These are phyloP conservation scores for Kazachstania viticola DNA, from an alignment of 805 yeast genomes.

Conservation along the genomic window DNA sequence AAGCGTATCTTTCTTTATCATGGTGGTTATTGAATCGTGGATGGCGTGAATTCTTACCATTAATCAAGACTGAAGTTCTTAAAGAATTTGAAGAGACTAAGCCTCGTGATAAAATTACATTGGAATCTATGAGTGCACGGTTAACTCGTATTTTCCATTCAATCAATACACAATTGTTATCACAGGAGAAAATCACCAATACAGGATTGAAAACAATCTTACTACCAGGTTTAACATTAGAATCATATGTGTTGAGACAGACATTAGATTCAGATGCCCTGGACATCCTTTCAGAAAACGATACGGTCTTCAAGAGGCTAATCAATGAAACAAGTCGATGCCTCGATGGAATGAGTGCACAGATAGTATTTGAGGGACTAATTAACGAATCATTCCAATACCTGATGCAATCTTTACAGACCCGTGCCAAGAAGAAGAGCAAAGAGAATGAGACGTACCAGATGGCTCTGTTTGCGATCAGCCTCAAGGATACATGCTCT, in stretches of 20 bases:
- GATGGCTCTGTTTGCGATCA: slow-evolving; percentile 21
- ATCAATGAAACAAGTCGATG: slow-evolving; percentile 36
- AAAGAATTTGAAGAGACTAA: slow-evolving; percentile 50
- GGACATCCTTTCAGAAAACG: slow-evolving; percentile 13
- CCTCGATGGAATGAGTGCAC: slow-evolving; percentile 23
- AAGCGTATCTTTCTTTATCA: slow-evolving; percentile 72
- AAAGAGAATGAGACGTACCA: slow-evolving; percentile 9
- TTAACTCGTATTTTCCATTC: slow-evolving; percentile 28
- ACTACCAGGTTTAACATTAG: slow-evolving; percentile 39
- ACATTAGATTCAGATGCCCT: slow-evolving; percentile 35
- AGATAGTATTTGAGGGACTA: slow-evolving; percentile 18
- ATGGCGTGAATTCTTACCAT: slow-evolving; percentile 46
- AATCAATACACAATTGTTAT: slow-evolving; percentile 23
- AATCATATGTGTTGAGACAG: slow-evolving; percentile 43
- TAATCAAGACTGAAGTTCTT: slow-evolving; percentile 46
- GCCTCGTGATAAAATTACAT: slow-evolving; percentile 61
- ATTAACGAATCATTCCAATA: slow-evolving; percentile 23
- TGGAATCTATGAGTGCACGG: slow-evolving; percentile 44
- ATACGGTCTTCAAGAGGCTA: slow-evolving; percentile 26
- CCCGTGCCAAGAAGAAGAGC: slow-evolving; percentile 9
- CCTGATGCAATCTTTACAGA: slow-evolving; percentile 17
- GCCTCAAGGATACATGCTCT: slow-evolving; percentile 20
- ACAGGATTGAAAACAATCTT: slow-evolving; percentile 23
- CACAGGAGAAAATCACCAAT: too few relatives aligned
- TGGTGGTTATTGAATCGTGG: slow-evolving; percentile 94